These are phyloP conservation scores for Cytospora piceae DNA, from an alignment of 2,329 filamentous ascomycete species.

Conservation along the genomic window DNA sequence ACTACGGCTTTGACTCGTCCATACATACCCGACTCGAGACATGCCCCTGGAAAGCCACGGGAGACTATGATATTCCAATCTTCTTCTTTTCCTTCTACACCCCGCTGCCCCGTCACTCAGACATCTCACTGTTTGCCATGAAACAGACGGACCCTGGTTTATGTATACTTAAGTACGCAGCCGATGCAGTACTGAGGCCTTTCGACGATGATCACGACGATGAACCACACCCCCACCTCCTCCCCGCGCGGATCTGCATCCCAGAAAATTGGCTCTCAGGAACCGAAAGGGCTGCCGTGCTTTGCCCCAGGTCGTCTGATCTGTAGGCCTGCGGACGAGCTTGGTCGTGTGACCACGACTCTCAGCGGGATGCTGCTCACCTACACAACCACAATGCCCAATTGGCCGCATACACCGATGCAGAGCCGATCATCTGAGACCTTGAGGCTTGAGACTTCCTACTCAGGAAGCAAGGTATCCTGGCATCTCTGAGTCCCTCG, in stretches of 20 bases:
- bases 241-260: slow-evolving; percentile 4
- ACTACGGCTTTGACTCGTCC: too few relatives aligned
- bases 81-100: slow-evolving; percentile 3
- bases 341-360: slow-evolving; percentile 29
- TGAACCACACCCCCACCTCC: not conserved
- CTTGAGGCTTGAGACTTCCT: not conserved
- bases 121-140: slow-evolving; percentile 15
- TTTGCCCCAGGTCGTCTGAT: slow-evolving; percentile 27
- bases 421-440: slow-evolving; percentile 3
- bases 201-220: slow-evolving; percentile 1
- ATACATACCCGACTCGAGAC: not conserved
- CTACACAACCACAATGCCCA: not conserved
- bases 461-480: not conserved
- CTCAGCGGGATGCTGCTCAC: slow-evolving; percentile 14
- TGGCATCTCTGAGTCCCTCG: not conserved
- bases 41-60: not conserved
- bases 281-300: slow-evolving; percentile 6
- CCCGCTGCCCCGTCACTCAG: slow-evolving; percentile 13
- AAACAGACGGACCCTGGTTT: slow-evolving; percentile 5
- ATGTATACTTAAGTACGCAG: not conserved
- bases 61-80: not conserved
- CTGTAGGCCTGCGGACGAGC: slow-evolving; percentile 23
- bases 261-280: slow-evolving; percentile 3
- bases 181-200: not conserved
- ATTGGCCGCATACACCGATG: slow-evolving; percentile 1